A percentile compares a stretch with the other conserved stretches of the same genome.
Conservation (phyloP, 768 basidiomycete species). For the Pleurotus ostreatus region DNA sequence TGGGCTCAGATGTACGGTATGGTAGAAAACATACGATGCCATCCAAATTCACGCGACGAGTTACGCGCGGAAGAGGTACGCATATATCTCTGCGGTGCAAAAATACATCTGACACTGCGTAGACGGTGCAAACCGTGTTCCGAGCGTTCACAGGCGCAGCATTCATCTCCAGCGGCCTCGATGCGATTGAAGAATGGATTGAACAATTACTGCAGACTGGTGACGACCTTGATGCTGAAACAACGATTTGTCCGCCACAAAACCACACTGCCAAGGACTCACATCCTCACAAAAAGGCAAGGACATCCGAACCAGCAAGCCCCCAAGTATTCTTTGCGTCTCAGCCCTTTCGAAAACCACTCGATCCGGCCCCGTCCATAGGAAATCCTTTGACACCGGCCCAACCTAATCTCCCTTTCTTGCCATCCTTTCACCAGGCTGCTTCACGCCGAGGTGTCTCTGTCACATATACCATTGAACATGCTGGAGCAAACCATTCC, state of each 20-base stretch:
- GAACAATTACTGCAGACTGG: slow-evolving; percentile 21
- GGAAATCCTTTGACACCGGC: slow-evolving; percentile 62
- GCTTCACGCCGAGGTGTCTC: slow-evolving; percentile 60
- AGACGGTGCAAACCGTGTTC: slow-evolving; percentile 60
- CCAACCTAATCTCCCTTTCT: slow-evolving; percentile 58
- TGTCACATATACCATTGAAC: slow-evolving; percentile 57
- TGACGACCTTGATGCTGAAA: background rate
- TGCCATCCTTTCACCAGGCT: slow-evolving; percentile 73
- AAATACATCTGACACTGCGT: slow-evolving; percentile 8
- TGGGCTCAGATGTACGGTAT: slow-evolving; percentile 49
- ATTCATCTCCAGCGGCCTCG: slow-evolving; percentile 49
- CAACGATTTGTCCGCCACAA: background rate
- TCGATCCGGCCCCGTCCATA: slow-evolving; percentile 16
- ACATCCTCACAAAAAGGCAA: slow-evolving; percentile 40
- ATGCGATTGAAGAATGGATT: slow-evolving; percentile 55
- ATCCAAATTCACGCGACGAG: slow-evolving; percentile 28
- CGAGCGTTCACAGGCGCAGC: slow-evolving; percentile 67
- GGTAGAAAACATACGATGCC: slow-evolving; percentile 44
- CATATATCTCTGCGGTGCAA: slow-evolving; percentile 11
- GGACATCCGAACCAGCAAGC: slow-evolving; percentile 21
- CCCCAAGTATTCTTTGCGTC: slow-evolving; percentile 28
- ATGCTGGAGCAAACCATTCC: slow-evolving; percentile 65
- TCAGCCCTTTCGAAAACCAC: slow-evolving; percentile 26
- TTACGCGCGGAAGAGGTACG: slow-evolving; percentile 40
- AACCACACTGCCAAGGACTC: slow-evolving; percentile 2